Base-by-base conservation (phyloP, 2,329 filamentous ascomycete genomes). In the Chaetoscypha palmicola region DNA sequence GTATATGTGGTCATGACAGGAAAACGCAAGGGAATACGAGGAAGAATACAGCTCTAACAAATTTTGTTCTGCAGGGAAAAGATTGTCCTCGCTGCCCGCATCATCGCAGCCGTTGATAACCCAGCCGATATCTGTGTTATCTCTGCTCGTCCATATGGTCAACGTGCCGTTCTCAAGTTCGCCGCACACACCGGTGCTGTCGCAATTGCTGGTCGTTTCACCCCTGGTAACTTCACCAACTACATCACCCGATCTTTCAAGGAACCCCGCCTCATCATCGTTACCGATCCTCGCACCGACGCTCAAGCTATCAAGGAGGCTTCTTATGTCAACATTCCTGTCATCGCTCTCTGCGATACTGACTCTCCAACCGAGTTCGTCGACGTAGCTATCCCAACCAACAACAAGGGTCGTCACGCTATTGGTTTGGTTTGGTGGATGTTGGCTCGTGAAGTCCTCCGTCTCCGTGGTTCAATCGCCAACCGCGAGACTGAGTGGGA, bases 171-270 rank as follows among this genome's bases (percentile, higher is more conserved):
- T 68, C 86, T 98, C 70, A 98, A 98, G 85, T 98, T 98, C 77
- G 92, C 92, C 65, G 77, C 89, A 57, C 92, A 98, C 85, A 98
- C 92, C 60, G 92, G 92, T 69, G 90, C 94, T 66, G 86, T 89
- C 66, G 86, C 92, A 71, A 98, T 98, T 67, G 94, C 92, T 66
- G 92, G 92, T 77, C 92, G 92, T 71, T 98, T 98, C 86, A 98
- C 92, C 68, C 92, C 92, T 70, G 92, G 92, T 86, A 95, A 91
- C 74, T 98, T 98, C 85, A 98, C 92, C 81, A 98, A 98, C 83
- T 98, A 98, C 86, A 98, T 98, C 85, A 98, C 94, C 73, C 91
- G 92, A 67, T 97, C 92, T 58, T 98, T 98, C 89, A 96, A 96
- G 84, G 92, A 98, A 80, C 92, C 92, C 68, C 94, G 94, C 72